phyloP scores from a whole-genome alignment of 176 grass and related monocot genomes.

The Eleusine coracana region DNA sequence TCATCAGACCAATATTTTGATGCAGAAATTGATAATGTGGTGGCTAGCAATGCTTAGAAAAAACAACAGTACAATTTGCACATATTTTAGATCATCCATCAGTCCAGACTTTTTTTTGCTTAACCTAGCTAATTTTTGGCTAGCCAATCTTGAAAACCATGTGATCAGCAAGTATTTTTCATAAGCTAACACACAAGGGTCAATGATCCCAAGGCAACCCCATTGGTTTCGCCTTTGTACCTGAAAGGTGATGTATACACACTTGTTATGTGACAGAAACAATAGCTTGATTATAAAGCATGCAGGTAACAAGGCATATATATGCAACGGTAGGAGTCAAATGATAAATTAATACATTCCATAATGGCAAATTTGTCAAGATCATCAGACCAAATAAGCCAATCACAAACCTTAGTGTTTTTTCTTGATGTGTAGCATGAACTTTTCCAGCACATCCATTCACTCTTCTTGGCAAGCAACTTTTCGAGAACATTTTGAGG shows the following conservation, averaged over 20 bases:
- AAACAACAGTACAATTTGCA: not conserved
- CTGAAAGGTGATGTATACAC: not conserved
- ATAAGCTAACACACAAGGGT: not conserved
- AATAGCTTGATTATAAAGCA: not conserved
- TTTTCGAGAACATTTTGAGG: conserved; percentile 5
- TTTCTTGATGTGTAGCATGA: not conserved
- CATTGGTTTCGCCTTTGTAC: not conserved
- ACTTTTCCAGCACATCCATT: not conserved
- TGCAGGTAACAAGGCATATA: not conserved
- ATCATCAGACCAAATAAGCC: not conserved
- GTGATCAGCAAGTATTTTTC: not conserved
- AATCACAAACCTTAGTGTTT: not conserved
- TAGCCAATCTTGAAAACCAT: not conserved
- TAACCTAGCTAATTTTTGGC: not conserved
- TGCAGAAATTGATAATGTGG: not conserved
- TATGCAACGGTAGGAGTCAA: not conserved
- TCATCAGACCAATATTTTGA: not conserved
- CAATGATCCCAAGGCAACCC: not conserved
- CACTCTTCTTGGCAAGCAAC: not conserved
- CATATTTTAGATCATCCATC: not conserved
- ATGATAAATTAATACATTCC: not conserved
- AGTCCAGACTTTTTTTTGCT: not conserved
- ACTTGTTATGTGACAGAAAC: not conserved
- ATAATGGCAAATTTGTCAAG: not conserved
- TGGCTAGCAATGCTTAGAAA: not conserved